Evolutionary conservation across 768 basidiomycete species (phyloP), one percentile per base, ranked within the genome.

Genomic region (Suillus decipiens): DNA sequence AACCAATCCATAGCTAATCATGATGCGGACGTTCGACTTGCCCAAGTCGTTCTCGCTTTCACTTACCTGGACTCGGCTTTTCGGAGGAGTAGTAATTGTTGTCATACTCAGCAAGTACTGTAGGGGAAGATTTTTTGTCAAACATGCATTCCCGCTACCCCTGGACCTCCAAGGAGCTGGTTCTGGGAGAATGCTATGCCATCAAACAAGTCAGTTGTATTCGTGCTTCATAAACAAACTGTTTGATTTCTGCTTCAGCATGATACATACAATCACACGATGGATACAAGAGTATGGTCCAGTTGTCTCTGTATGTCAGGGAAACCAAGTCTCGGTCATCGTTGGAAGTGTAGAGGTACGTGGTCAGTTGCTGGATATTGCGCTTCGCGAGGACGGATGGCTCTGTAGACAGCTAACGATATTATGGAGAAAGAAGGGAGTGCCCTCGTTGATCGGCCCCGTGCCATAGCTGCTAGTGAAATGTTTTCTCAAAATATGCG

Each of bases 401-500:
- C 5, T 11, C 24, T 42, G 8, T 59, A 84, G 65, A 82, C 82
- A 11, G 83, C 85, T 0, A 76, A 83, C 1, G 83, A 85, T 5
- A 80, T 86, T 55, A 82, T 86, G 82, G 85, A 86, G 70, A 81
- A 81, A 61, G 82, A 85, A 67, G 84, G 84, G 2, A 81, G 81
- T 1, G 67, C 75, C 0, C 72, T 81, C 14, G 79, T 77, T 0
- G 85, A 86, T 67, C 70, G 85, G 50, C 85, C 85, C 6, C 64
- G 69, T 2, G 78, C 74, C 39, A 83, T 86, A 47, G 77, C 84
- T 1, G 84, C 81, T 0, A 84, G 83, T 3, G 82, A 85, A 61
- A 82, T 81, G 0, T 73, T 85, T 0, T 81, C 80, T 0, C 83
- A 84, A 5, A 84, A 83, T 0, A 85, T 84, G 83, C 70, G 85